Base-by-base conservation (phyloP, 1,284 basidiomycete genomes). In the Wolfiporia cocos region DNA sequence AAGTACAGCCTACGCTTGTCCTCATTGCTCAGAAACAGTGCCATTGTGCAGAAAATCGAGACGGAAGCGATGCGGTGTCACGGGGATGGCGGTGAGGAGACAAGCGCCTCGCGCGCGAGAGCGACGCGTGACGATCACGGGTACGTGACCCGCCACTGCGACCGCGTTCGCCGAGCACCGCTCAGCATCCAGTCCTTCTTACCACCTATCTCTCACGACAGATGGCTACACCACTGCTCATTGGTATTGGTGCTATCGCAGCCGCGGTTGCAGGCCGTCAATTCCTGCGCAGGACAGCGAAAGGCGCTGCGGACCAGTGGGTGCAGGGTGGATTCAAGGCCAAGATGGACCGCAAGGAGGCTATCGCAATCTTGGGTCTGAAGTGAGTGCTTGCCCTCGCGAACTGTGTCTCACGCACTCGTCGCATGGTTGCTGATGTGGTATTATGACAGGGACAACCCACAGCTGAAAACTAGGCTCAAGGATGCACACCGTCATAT, bases 261-360 rank as follows among this genome's bases (percentile, higher is more conserved):
- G 87, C 88, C 37, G 90, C 86, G 9, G 66, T 93, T 11, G 79
- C 78, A 19, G 90, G 88, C 4, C 73, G 91, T 37, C 79, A 82
- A 33, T 60, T 88, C 14, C 47, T 88, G 34, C 71, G 77, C 31
- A 69, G 75, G 47, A 73, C 81, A 19, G 78, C 76, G 14, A 76
- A 68, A 54, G 69, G 69, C 24, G 83, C 76, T 10, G 85, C 80
- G 5, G 85, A 93, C 36, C 79, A 95, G 62, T 98, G 91, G 81
- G 81, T 77, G 36, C 92, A 86, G 66, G 95, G 95, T 46, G 95
- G 94, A 1, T 99, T 99, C 78, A 88, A 86, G 62, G 70, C 77
- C 12, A 96, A 93, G 73, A 97, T 98, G 93, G 94, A 98, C 62
- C 76, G 88, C 59, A 87, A 83, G 50, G 95, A 98, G 68, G 95